Evolutionary conservation across 2,329 filamentous ascomycete genomes (phyloP).

Genomic region (Clonostachys solani): DNA sequence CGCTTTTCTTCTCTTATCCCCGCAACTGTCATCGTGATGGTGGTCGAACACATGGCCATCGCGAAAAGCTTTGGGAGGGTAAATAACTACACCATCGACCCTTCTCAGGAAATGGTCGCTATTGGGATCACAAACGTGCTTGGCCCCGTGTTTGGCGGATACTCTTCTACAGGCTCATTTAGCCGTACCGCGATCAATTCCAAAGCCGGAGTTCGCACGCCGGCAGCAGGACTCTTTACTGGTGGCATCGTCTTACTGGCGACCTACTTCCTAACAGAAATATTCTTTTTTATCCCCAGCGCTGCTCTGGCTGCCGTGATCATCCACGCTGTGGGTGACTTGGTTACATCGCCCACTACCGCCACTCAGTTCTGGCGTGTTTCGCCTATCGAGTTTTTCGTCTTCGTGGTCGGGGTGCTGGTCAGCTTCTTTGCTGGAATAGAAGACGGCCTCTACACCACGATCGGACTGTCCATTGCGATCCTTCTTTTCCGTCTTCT

Average conservation of each 20-base stretch:
- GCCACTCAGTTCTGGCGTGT: slow-evolving; percentile 95
- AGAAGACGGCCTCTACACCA: slow-evolving; percentile 89
- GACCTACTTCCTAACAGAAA: slow-evolving; percentile 79
- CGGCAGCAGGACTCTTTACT: slow-evolving; percentile 85
- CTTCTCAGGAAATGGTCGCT: slow-evolving; percentile 92
- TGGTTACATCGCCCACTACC: slow-evolving; percentile 87
- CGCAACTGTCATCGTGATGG: slow-evolving; percentile 83
- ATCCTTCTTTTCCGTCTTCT: slow-evolving; percentile 81
- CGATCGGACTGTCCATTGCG: slow-evolving; percentile 71
- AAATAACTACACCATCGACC: slow-evolving; percentile 94
- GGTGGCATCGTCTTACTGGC: slow-evolving; percentile 81
- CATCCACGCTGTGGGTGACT: slow-evolving; percentile 89
- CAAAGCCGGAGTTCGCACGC: slow-evolving; percentile 90
- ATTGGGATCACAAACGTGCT: slow-evolving; percentile 89
- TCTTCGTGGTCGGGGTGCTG: slow-evolving; percentile 90
- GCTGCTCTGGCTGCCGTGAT: slow-evolving; percentile 82
- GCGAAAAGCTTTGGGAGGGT: slow-evolving; percentile 94
- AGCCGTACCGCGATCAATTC: slow-evolving; percentile 96
- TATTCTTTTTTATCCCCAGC: slow-evolving; percentile 92
- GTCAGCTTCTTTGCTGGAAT: slow-evolving; percentile 86
- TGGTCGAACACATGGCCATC: slow-evolving; percentile 96
- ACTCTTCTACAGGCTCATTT: slow-evolving; percentile 92
- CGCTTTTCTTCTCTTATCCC: slow-evolving; percentile 72
- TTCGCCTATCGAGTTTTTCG: slow-evolving; percentile 81
- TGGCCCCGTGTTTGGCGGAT: slow-evolving; percentile 87